These are phyloP conservation scores for Talaromyces marneffei DNA, from an alignment of 2,329 filamentous ascomycete genomes.

Conservation along the genomic window DNA sequence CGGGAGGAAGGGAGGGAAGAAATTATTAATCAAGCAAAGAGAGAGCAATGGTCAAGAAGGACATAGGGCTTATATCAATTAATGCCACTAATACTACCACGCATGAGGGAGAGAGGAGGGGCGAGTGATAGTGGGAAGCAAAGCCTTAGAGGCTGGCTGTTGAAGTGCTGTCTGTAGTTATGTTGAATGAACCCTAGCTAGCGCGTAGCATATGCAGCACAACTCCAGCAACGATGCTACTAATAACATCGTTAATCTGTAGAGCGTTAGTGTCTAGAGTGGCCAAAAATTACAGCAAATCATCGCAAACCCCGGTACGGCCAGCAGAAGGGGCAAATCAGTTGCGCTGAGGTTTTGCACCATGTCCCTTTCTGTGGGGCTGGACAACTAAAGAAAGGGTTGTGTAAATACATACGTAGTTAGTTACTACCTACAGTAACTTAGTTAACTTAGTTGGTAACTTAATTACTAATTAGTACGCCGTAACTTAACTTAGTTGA, in stretches of 20 bases:
- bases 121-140: not conserved
- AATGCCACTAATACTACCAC: not conserved
- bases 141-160: not conserved
- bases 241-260: too few species aligned
- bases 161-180: not conserved
- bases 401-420: not conserved
- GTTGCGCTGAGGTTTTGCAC: not conserved
- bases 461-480: not conserved
- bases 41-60: not conserved
- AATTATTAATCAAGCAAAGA: not conserved
- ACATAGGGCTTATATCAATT: constrained; percentile 5
- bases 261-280: too few species aligned
- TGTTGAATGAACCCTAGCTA: not conserved
- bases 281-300: not conserved
- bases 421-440: too few species aligned
- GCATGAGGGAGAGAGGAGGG: not conserved
- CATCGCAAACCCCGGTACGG: not conserved
- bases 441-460: too few species aligned
- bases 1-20: not conserved
- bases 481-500: too few species aligned
- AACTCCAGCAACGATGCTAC: not conserved
- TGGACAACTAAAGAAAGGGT: not conserved
- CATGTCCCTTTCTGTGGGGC: constrained; percentile 2
- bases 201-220: not conserved
- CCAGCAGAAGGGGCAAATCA: not conserved